These are phyloP conservation scores for Limnomonas spitsbergensis DNA, from an alignment of 139 green algal genomes.

Conservation along the genomic window DNA sequence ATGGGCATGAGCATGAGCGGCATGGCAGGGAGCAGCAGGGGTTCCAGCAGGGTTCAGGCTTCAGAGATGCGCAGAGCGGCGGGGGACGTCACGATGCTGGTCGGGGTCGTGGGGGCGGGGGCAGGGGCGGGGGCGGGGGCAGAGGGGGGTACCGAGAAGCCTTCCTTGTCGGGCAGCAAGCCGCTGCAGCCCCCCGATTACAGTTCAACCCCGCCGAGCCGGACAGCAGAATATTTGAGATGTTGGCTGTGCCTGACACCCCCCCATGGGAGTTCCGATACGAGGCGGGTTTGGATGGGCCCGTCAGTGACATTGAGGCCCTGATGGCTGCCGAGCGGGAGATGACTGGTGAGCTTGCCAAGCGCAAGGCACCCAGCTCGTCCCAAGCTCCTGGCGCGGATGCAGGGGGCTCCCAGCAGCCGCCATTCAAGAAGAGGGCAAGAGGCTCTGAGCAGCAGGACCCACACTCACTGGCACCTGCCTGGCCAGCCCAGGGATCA, in stretches of 20 bases:
- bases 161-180: neutral
- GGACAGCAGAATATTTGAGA: neutral
- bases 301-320: neutral
- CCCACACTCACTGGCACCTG: no score
- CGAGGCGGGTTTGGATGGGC: neutral
- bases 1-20: conserved; percentile 50
- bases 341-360: neutral
- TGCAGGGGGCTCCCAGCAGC: no score
- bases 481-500: no score
- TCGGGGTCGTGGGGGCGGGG: neutral
- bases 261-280: neutral
- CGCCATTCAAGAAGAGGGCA: no score
- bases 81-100: neutral
- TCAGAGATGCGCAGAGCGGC: neutral
- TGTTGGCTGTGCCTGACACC: neutral
- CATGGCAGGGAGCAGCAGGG: conserved; percentile 53
- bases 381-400: no score
- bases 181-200: neutral
- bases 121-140: neutral
- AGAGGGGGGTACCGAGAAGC: neutral
- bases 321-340: neutral
- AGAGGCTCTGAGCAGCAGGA: no score
- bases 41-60: neutral
- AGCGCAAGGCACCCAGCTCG: no score
- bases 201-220: neutral